phyloP scores from a whole-genome alignment of 192 early-diverging fungal genomes.

The Mortierella claussenii region DNA sequence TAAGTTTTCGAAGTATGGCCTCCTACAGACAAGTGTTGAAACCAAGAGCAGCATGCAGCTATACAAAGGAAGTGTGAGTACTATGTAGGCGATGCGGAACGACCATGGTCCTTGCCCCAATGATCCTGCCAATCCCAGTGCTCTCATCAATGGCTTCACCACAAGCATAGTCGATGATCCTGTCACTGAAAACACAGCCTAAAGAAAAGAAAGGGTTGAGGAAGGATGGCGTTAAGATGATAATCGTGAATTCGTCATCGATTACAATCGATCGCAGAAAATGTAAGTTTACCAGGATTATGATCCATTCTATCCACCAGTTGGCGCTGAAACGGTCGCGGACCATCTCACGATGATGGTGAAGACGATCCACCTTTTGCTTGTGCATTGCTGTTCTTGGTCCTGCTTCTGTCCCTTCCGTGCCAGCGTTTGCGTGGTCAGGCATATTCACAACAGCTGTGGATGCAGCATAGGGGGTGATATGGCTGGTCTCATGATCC shows the following conservation, averaged over 20 bases:
- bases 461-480: neutral
- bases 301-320: constrained; percentile 52
- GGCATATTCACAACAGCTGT: constrained; percentile 9
- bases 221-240: neutral
- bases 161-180: constrained; percentile 47
- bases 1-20: constrained; percentile 35
- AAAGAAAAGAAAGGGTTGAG: neutral
- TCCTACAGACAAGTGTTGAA: constrained; percentile 39
- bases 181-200: constrained; percentile 48
- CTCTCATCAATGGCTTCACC: constrained; percentile 36
- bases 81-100: constrained; percentile 34
- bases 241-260: neutral
- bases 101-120: constrained; percentile 35
- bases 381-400: no score
- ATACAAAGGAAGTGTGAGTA: constrained; percentile 42
- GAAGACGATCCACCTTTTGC: constrained; percentile 28
- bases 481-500: neutral
- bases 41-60: constrained; percentile 40
- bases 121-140: constrained; percentile 24
- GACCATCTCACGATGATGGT: constrained; percentile 43
- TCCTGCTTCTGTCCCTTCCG: no score
- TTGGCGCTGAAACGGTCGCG: constrained; percentile 39
- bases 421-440: constrained; percentile 1
- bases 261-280: no score
- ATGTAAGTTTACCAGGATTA: constrained; percentile 44